Evolutionary conservation across 352 stramenopile species (phyloP), one percentile per base, ranked within the genome.

Genomic region (Phytophthora tubulina): DNA sequence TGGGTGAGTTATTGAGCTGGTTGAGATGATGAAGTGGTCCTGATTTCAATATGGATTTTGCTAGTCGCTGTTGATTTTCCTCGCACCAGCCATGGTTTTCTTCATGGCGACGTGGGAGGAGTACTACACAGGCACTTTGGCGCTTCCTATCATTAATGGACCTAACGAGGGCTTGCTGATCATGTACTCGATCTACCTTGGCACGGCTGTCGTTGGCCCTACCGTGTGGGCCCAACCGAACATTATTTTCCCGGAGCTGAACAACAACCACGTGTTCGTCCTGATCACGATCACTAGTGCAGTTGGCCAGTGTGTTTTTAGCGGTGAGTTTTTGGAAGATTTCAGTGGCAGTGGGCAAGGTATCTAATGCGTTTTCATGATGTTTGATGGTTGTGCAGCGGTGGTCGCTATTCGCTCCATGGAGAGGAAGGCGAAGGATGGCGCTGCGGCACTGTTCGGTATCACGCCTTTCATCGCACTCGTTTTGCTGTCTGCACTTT

Each of bases 81-180:
- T 86, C 15, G 75, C 79, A 31, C 92, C 71, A 66, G 90, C 85
- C 48, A 96, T 84, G 84, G 89, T 98, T 6, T 99, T 99, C 75
- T 99, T 98, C 70, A 94, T 99, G 78, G 91, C 94, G 10, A 99
- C 96, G n/a, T 99, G 97, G 97, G 97, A 99, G 76, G 94, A 99
- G 78, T 99, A 99, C 80, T 97, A 99, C 84, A 99, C 94, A 0
- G 96, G 96, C n/a, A 94, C 93, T 56, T 81, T 99, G 10, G 90
- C 98, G 31, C 80, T 99, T 38, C 97, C 97, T 7, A 85, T 97
- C 21, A 82, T 99, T 44, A 99, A 99, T 78, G 97, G 97, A 66
- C 97, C 97, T 6, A 98, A 92, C 63, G 97, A 99, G 81, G 97
- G 97, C 38, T 76, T 99, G 11, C 53, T 98, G 33, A 89, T 95